A percentile compares a stretch with the other conserved stretches of the same genome.
Evolutionary conservation across 768 basidiomycete genomes (phyloP).

Genomic region (Chalciporus sphaerocephalus): DNA sequence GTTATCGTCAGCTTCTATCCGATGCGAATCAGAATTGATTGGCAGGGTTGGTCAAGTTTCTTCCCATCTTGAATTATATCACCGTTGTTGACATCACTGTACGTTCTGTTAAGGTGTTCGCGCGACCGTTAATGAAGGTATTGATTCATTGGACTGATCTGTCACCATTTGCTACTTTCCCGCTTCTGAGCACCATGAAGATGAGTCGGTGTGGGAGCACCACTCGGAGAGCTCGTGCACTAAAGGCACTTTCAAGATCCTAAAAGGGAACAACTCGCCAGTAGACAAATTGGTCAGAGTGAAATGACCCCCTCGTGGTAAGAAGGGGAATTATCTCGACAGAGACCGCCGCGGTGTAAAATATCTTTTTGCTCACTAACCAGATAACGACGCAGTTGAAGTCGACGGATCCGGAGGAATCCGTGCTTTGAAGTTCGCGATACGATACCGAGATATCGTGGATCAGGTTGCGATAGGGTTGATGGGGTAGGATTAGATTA

Average conservation of each 20-base stretch:
- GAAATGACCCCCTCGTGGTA: not conserved
- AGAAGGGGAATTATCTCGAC: not conserved
- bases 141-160: not conserved
- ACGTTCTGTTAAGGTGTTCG: not conserved
- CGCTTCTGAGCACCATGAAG: slow-evolving; percentile 5
- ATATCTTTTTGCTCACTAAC: not conserved
- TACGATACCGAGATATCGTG: slow-evolving; percentile 1
- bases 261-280: slow-evolving; percentile 5
- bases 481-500: not conserved
- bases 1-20: slow-evolving; percentile 4
- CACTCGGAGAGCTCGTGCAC: not conserved
- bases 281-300: slow-evolving; percentile 5
- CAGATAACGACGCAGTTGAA: slow-evolving; percentile 5
- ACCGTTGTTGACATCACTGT: not conserved
- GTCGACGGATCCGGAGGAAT: slow-evolving; percentile 3
- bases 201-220: not conserved
- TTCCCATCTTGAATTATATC: slow-evolving; percentile 9
- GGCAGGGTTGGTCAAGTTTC: slow-evolving; percentile 4
- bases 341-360: slow-evolving; percentile 6
- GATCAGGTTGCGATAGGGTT: slow-evolving; percentile 13
- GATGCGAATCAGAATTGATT: not conserved
- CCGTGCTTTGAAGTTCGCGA: not conserved
- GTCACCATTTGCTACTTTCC: not conserved
- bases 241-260: not conserved
- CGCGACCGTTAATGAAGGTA: not conserved